Evolutionary conservation across 2,329 filamentous ascomycete species (phyloP), one percentile per base, ranked within the genome.

Genomic region (Ophiosphaerella narmari): DNA sequence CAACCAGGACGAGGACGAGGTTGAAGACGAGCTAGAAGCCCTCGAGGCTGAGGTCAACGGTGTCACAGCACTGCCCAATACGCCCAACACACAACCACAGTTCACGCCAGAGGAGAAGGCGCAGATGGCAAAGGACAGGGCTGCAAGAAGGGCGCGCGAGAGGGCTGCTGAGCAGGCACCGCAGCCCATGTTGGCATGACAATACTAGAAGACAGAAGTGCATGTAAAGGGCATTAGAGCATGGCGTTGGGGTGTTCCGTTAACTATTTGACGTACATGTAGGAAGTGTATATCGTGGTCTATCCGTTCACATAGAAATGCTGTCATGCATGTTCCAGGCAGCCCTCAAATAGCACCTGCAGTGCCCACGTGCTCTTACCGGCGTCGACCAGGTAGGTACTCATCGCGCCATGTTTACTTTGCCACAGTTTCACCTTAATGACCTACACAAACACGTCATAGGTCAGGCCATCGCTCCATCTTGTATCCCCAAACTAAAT

Each of bases 1-100:
- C 12, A 94, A 91, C 67, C 89, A 95, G 66, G 94, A 99, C 74
- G 94, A 99, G 74, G 93, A 97, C 68, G 94, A 97, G 67, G 94
- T 99, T 31, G 94, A 99, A 71, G 92, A 97, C 67, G 94, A 99
- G 76, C 79, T 99, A 44, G 90, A 89, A 47, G 87, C 86, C 1
- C 80, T 99, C 58, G 89, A 92, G 72, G 80, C 79, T 35, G 86
- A 92, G 66, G 72, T 85, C 45, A 73, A 71, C 35, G 75, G 73
- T 31, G 63, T 67, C 18, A 59, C 41, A 14, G 43, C 62, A 43
- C 57, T 79, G 32, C 76, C 77, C n/a, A 66, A 74, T 49, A 71
- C 74, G 31, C 77, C 78, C 5, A 50, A 48, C 11, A 55, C 62
- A 16, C 57, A 65, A 18, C 66, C 67, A 39, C 66, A 72, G 24